These are phyloP conservation scores for Blastocystis hominis DNA, from an alignment of 352 stramenopile genomes.

Conservation along the genomic window DNA sequence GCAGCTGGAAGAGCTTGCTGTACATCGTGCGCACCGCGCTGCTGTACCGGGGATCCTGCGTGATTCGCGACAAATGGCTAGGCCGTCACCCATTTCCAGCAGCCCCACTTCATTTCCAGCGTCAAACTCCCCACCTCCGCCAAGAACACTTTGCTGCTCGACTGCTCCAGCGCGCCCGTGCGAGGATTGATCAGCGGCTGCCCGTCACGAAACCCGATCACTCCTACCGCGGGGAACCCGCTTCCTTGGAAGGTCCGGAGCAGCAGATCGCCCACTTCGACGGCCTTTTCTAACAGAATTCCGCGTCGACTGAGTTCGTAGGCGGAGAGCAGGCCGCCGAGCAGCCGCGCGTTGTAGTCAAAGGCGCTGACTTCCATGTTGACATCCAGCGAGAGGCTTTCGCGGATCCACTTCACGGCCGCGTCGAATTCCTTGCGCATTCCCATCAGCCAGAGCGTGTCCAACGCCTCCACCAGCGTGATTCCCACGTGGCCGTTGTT, in stretches of 20 bases:
- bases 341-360: conserved; percentile 87
- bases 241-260: conserved; percentile 75
- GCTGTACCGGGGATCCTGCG: conserved; percentile 64
- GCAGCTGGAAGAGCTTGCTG: not conserved
- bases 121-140: conserved; percentile 70
- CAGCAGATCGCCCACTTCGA: conserved; percentile 80
- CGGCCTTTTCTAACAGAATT: conserved; percentile 75
- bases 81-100: not conserved
- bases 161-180: conserved; percentile 62
- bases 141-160: conserved; percentile 62
- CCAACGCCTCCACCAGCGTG: conserved; percentile 83
- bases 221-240: conserved; percentile 78
- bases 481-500: conserved; percentile 68
- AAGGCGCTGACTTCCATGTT: conserved; percentile 73
- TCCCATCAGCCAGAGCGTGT: conserved; percentile 86
- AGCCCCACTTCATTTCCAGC: conserved; percentile 72
- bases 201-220: not conserved
- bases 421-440: conserved; percentile 78
- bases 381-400: conserved; percentile 67
- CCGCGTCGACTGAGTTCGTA: conserved; percentile 71
- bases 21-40: not conserved
- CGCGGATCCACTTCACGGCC: conserved; percentile 73
- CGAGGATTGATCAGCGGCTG: conserved; percentile 72
- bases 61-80: conserved; percentile 64
- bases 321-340: conserved; percentile 88